Percentiles rank a stretch among this genome's conserved stretches.
phyloP scores from a whole-genome alignment of 208 protist genomes.

The Leishmania guyanensis region DNA sequence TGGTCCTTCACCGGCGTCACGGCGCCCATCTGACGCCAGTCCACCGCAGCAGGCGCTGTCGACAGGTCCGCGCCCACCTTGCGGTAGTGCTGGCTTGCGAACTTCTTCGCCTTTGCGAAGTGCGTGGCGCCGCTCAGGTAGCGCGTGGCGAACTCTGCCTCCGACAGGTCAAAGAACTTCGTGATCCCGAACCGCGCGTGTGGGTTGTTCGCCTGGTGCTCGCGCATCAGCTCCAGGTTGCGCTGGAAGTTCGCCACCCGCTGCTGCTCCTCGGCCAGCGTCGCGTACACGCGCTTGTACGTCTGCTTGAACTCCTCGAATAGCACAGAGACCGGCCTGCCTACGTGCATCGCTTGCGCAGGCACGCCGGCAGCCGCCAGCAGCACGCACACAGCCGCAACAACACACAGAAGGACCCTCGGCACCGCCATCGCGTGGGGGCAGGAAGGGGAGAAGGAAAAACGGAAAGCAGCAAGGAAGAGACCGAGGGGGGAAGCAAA shows the following conservation, averaged over 20 bases:
- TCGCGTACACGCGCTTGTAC: constrained; percentile 44
- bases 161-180: constrained; percentile 66
- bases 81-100: constrained; percentile 7
- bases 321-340: constrained; percentile 17
- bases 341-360: constrained; percentile 20
- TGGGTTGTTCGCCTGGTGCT: constrained; percentile 47
- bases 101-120: constrained; percentile 32
- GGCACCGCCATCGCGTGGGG: constrained; percentile 17
- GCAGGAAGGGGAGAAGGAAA: background rate
- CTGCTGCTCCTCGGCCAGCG: constrained; percentile 34
- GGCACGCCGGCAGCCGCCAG: constrained; percentile 16
- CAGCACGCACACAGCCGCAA: constrained; percentile 30
- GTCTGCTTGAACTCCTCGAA: constrained; percentile 50
- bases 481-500: background rate
- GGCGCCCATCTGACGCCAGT: constrained; percentile 87
- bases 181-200: constrained; percentile 59
- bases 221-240: constrained; percentile 40
- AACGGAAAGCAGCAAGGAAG: background rate
- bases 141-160: constrained; percentile 45
- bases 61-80: constrained; percentile 5
- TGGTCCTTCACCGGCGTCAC: constrained; percentile 95
- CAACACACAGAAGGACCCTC: constrained; percentile 16
- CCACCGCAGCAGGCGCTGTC: constrained; percentile 13
- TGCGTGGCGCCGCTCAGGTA: constrained; percentile 45
- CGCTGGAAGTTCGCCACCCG: constrained; percentile 41